Base-by-base conservation (phyloP, 306 rosid genomes). In the Pterocarpus macrocarpus region DNA sequence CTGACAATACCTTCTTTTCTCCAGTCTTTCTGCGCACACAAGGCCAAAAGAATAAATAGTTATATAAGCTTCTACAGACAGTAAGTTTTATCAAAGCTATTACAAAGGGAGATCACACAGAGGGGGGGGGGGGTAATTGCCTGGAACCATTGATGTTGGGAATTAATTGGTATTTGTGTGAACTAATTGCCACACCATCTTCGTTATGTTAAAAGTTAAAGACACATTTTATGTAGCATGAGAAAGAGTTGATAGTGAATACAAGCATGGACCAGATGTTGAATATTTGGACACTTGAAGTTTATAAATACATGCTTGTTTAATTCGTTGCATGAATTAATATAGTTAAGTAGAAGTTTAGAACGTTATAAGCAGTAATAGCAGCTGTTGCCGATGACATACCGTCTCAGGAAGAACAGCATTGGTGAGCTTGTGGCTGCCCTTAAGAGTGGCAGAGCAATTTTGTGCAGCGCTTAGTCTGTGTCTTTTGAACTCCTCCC, bases 401-500 rank as follows among this genome's bases (percentile, higher is more conserved):
- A 92, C 95, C 85, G 69, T 41, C 7, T 71, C 83, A 45, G 96
- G 97, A 59, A 86, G 90, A 86, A 71, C 83, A 33, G 2, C 90
- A 82, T 89, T 81, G 0, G 90, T 84, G 12, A 87, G 86, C 78
- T 86, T 82, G 89, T 91, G 91, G 79, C 71, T 87, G 77, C 97
- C 97, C 44, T 90, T 82, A 6, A 41, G 67, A 61, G 96, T 93
- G 70, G 97, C 97, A 81, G 97, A 93, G 90, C 97, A 93, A 78
- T 93, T 87, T 81, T 93, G 97, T 34, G 96, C 91, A 73, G 92
- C 97, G 45, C 97, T 96, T 81, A 93, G 80, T 80, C 90, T 89
- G 65, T 91, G 94, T 44, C 68, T 82, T 61, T 56, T 63, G 81
- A 93, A 93, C 87, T 93, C 96, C 61, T 90, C 96, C 97, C 97